Base-by-base conservation (phyloP, 768 basidiomycete species). In the Psilocybe azurescens region DNA sequence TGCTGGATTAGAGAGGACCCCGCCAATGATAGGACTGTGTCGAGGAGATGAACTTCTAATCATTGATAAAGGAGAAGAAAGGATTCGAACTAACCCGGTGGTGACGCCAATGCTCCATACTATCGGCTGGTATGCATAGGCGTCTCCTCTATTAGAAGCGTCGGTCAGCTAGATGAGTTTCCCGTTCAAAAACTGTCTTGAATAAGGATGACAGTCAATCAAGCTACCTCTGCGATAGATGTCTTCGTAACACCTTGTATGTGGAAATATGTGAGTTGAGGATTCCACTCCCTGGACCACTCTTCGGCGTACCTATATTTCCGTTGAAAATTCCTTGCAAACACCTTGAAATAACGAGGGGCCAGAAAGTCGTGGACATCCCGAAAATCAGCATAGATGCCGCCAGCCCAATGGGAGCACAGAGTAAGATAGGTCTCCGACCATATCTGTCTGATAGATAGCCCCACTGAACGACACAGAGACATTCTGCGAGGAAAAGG, bases 1-100 rank as follows among this genome's bases (percentile, higher is more conserved):
- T 9, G 79, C 83, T 2, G 90, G 87, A 46, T 82, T 80, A 8
- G 88, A 82, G 6, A 92, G 72, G 9, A 82, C 63, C n/a, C 90
- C 90, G 30, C 90, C 90, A 2, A 91, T 74, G 32, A 85, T 77
- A 16, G 90, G 90, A 0, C 89, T 24, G 33, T 10, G 10, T 36
- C 6, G 10, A 36, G 75, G 67, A 1, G 71, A 24, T 14, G 78
- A 71, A 1, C n/a, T 11, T 78, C 59, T 16, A 63, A 44, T 13
- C 71, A 76, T 4, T 80, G 70, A 29, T 70, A 70, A 10, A 14
- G n/a, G 36, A 5, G 73, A 68, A 63, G 79, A 83, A 8, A 84
- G 72, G 56, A 83, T 77, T 61, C 82, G 82, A 1, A 64, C 73
- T 7, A 41, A 78, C 76, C 69, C 77, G 7, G 74, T 59, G 0